Percentiles rank a stretch among this genome's conserved stretches.
Conservation (phyloP, 129 eudicot species). For the Mikania micrantha region DNA sequence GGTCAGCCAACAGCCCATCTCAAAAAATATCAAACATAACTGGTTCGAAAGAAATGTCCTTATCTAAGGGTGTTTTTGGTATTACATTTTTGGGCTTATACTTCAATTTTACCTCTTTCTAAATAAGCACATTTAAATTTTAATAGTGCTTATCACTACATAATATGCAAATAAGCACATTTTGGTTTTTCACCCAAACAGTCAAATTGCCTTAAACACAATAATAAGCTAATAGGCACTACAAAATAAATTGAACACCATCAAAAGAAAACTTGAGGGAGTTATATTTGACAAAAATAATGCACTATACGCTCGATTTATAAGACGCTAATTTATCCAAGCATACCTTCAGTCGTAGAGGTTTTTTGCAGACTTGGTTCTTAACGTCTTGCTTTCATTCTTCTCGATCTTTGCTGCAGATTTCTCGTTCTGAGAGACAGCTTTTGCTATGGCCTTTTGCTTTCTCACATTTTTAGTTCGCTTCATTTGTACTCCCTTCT, state of each 20-base stretch:
- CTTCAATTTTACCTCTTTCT: too few species aligned
- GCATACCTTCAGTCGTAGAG: slow-evolving; percentile 51
- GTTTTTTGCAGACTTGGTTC: slow-evolving; percentile 66
- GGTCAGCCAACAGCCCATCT: too few species aligned
- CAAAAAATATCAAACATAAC: too few species aligned
- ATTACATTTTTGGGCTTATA: too few species aligned
- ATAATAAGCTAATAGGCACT: too few species aligned
- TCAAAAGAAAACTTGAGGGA: not conserved
- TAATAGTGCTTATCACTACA: too few species aligned
- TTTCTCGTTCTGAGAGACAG: slow-evolving; percentile 65
- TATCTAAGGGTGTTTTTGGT: too few species aligned
- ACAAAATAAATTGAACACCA: not conserved
- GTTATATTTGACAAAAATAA: not conserved
- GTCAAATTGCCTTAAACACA: too few species aligned
- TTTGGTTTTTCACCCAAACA: not conserved
- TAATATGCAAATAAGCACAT: too few species aligned
- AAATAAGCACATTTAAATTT: too few species aligned
- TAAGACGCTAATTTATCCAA: not conserved
- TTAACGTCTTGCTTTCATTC: slow-evolving; percentile 62
- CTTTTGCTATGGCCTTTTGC: slow-evolving; percentile 84
- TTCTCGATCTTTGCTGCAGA: slow-evolving; percentile 40
- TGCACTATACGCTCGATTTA: not conserved
- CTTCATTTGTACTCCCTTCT: slow-evolving; percentile 83
- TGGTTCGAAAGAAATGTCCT: too few species aligned
- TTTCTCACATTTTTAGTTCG: slow-evolving; percentile 61